Conservation (phyloP, 192 early-diverging fungal genomes). For the Linnemannia zychae region DNA sequence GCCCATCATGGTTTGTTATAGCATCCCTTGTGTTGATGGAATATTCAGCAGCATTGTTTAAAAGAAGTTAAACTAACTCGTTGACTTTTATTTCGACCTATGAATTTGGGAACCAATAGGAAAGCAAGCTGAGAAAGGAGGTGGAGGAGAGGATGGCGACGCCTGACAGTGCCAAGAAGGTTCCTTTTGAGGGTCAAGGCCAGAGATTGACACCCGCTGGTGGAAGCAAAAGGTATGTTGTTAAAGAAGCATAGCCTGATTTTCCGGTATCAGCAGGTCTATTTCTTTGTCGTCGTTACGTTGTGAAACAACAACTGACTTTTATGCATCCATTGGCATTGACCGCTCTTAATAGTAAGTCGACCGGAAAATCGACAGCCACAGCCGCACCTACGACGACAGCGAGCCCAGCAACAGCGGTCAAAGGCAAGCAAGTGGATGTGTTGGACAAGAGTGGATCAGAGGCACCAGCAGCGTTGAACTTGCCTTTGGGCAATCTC, state of each 20-base stretch:
- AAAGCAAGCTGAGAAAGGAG: slow-evolving; percentile 56
- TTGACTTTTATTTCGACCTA: neutral
- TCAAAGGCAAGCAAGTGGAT: slow-evolving; percentile 32
- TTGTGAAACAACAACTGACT: slow-evolving; percentile 1
- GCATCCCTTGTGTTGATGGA: neutral
- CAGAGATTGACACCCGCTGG: slow-evolving; percentile 46
- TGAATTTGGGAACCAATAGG: slow-evolving; percentile 24
- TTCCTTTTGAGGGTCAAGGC: slow-evolving; percentile 58
- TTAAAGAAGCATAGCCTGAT: neutral
- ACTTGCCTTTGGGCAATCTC: slow-evolving; percentile 87
- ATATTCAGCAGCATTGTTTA: neutral
- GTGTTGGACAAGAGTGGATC: slow-evolving; percentile 46
- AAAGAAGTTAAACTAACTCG: neutral
- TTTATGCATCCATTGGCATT: neutral
- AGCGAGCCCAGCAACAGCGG: neutral
- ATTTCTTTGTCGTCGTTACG: too few relatives aligned
- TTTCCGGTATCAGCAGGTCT: neutral
- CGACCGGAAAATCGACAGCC: slow-evolving; percentile 14
- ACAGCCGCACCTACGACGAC: neutral
- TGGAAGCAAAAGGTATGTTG: slow-evolving; percentile 54
- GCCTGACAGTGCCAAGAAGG: slow-evolving; percentile 35
- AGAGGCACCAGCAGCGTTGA: slow-evolving; percentile 76
- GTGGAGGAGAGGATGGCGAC: slow-evolving; percentile 49
- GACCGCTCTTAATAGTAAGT: slow-evolving; percentile 21
- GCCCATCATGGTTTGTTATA: slow-evolving; percentile 46